Conservation (phyloP, 1,139 yeast genomes). For the Trichomonascaceae sp. region DNA sequence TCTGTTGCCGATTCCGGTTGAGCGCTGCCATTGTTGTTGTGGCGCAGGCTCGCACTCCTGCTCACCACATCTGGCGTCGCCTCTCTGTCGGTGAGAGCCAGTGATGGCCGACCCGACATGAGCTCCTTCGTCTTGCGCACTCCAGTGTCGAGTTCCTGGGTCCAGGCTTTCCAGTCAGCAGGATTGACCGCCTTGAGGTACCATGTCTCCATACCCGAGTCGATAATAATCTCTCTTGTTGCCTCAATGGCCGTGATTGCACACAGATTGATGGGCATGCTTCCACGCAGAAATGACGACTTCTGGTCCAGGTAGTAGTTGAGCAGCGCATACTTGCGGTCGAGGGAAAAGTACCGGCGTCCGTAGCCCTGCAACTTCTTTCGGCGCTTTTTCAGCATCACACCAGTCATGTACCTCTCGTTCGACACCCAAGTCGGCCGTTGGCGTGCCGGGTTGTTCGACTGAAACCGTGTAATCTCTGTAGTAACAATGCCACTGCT, state of each 20-base stretch:
- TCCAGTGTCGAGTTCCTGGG: constrained; percentile 49
- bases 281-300: constrained; percentile 66
- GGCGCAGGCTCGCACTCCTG: not conserved
- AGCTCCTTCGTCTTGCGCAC: not conserved
- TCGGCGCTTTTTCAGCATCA: constrained; percentile 64
- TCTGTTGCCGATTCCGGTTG: not conserved
- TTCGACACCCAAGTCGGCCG: constrained; percentile 15
- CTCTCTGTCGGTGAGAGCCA: not conserved
- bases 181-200: constrained; percentile 54
- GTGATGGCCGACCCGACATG: not conserved
- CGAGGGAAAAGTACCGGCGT: constrained; percentile 71
- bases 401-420: constrained; percentile 43
- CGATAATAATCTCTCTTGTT: constrained; percentile 61
- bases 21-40: not conserved
- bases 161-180: constrained; percentile 70
- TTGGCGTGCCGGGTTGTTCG: constrained; percentile 1
- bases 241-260: constrained; percentile 68
- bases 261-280: constrained; percentile 74
- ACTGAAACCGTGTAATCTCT: not conserved
- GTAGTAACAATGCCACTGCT: not conserved
- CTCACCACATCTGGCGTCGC: not conserved
- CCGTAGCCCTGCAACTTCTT: constrained; percentile 78
- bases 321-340: constrained; percentile 68
- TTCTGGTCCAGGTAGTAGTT: constrained; percentile 70
- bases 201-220: constrained; percentile 96